Percentiles rank a stretch among this genome's conserved stretches.
Evolutionary conservation across 2,329 filamentous ascomycete genomes (phyloP).

Genomic region (Aspergillus pseudoterreus): DNA sequence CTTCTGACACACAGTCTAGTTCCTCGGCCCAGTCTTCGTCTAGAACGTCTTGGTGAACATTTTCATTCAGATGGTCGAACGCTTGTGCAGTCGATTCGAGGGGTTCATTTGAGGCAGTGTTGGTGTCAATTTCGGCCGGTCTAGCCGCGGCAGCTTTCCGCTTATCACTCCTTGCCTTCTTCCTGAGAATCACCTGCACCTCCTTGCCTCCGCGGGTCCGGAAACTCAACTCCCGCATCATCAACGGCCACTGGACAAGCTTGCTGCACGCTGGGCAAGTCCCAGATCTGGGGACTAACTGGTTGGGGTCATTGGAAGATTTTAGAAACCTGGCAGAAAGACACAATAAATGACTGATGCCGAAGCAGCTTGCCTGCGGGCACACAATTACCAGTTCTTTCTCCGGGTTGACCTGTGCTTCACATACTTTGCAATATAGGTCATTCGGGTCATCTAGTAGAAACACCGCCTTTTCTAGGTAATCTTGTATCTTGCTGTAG

Average conservation of each 20-base stretch:
- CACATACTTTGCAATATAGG: conserved; percentile 50
- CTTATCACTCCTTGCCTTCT: conserved; percentile 39
- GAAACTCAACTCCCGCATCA: conserved; percentile 79
- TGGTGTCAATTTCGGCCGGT: neutral
- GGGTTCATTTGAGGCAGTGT: conserved; percentile 1
- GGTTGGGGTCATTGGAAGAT: conserved; percentile 31
- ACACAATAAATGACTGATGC: conserved; percentile 54
- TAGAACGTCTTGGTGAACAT: conserved; percentile 21
- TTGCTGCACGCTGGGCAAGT: conserved; percentile 67
- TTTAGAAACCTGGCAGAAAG: conserved; percentile 51
- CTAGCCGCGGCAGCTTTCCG: neutral
- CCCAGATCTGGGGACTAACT: conserved; percentile 65
- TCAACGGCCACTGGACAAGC: conserved; percentile 64
- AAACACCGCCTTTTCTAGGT: conserved; percentile 50
- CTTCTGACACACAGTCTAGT: conserved; percentile 22
- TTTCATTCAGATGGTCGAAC: conserved; percentile 14
- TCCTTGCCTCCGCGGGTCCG: conserved; percentile 68
- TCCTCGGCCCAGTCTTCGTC: conserved; percentile 35
- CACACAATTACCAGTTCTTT: conserved; percentile 51
- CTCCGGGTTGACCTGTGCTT: conserved; percentile 30
- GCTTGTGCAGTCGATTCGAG: neutral
- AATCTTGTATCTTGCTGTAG: conserved; percentile 48
- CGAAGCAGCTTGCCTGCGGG: conserved; percentile 45
- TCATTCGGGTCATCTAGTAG: conserved; percentile 37
- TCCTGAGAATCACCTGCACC: conserved; percentile 62